Base-by-base conservation (phyloP, 2,329 filamentous ascomycete genomes). In the Beauveria sp. region DNA sequence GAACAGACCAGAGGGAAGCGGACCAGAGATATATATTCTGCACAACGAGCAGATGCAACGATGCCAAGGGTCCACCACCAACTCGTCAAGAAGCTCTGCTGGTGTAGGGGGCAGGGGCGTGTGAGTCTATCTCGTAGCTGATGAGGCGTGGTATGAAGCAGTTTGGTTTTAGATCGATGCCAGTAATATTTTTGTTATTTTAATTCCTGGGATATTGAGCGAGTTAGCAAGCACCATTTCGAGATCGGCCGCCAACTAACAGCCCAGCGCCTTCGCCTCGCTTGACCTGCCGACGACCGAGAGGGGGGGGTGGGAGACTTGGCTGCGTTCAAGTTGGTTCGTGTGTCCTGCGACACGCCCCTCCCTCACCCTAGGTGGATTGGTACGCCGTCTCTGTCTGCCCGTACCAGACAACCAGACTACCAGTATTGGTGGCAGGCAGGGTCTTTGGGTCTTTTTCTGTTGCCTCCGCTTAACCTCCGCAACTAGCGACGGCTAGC, bases 191-290 rank as follows among this genome's bases (percentile, higher is more conserved):
- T 53, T 18, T 26, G 38, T 57, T 40, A 24, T 57, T 57, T 48
- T 49, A 38, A 31, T 38, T 49, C 24, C 22, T 10, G n/a, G n/a
- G 20, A 22, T 24, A 24, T 48, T 43, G n/a, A 59, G 48, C 16
- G 43, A 58, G n/a, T 31, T 42, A 34, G 57, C 49, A 24, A 51
- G 48, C 46, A 43, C 56, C 34, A 59, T 51, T 52, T 52, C 48
- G 58, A 61, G 58, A 61, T 61, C 58, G 58, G 50, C 58, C 50
- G 42, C 58, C 58, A 54, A 49, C 58, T 60, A 52, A 52, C 34
- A 60, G 57, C 57, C 48, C 57, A 60, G 57, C 57, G 57, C 48
- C 57, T 54, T 61, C 58, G 58, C 58, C 58, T 61, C 50, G 58
- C 58, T 28, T 61, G 40, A 51, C 56, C 46, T 51, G 50, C 58